phyloP scores from a whole-genome alignment of 345 rosid species.

The Melastoma malabathricum region DNA sequence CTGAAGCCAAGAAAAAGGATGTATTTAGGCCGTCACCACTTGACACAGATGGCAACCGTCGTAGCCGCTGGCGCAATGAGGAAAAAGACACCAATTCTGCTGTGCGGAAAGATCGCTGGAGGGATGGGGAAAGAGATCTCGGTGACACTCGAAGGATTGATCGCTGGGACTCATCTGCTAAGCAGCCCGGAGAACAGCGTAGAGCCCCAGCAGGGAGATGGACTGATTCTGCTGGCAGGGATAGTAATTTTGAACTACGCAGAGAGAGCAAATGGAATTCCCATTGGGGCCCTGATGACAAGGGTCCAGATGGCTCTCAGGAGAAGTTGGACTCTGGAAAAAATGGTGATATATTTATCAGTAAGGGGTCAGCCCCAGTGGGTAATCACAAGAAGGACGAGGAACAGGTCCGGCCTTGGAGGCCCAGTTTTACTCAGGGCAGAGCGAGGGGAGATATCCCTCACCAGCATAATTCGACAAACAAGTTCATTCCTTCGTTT shows the following conservation, averaged over 20 bases:
- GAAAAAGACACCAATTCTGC: slow-evolving; percentile 75
- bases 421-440: slow-evolving; percentile 46
- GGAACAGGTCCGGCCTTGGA: slow-evolving; percentile 71
- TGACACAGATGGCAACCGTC: slow-evolving; percentile 63
- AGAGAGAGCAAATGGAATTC: slow-evolving; percentile 98
- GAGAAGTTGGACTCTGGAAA: slow-evolving; percentile 51
- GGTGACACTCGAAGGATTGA: slow-evolving; percentile 55
- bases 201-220: slow-evolving; percentile 70
- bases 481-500: slow-evolving; percentile 49
- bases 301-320: slow-evolving; percentile 37
- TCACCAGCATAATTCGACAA: slow-evolving; percentile 44
- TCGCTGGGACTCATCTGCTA: slow-evolving; percentile 75
- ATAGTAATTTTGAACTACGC: slow-evolving; percentile 56
- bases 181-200: slow-evolving; percentile 54
- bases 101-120: slow-evolving; percentile 63
- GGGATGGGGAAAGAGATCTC: slow-evolving; percentile 68
- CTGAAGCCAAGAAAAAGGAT: slow-evolving; percentile 61
- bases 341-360: slow-evolving; percentile 51
- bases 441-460: slow-evolving; percentile 68
- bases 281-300: slow-evolving; percentile 91
- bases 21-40: slow-evolving; percentile 72
- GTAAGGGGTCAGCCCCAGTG: slow-evolving; percentile 39
- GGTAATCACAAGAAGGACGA: slow-evolving; percentile 54
- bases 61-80: slow-evolving; percentile 92
- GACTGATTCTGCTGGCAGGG: slow-evolving; percentile 68